A percentile compares a stretch with the other conserved stretches of the same genome.
Evolutionary conservation across 2,329 filamentous ascomycete genomes (phyloP).

Genomic region (Fusarium annulatum): DNA sequence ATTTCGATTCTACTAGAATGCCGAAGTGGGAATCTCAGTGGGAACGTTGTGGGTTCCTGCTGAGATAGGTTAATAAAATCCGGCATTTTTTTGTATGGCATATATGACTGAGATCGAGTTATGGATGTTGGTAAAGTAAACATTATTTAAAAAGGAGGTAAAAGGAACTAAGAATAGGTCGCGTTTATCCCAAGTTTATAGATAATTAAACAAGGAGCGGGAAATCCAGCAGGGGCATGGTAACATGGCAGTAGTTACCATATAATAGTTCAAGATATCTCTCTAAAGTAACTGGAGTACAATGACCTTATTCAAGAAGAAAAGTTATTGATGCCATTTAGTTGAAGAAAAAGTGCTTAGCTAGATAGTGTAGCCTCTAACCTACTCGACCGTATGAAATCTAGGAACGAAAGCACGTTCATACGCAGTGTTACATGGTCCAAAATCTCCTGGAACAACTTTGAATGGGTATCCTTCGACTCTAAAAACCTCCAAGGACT

Average conservation of each 20-base stretch:
- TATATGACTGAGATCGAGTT: background rate
- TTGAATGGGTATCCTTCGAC: constrained; percentile 6
- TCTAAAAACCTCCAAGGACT: constrained; percentile 8
- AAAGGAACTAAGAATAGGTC: background rate
- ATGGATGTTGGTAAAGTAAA: background rate
- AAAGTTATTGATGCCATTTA: background rate
- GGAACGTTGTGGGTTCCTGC: background rate
- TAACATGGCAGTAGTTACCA: background rate
- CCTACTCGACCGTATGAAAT: background rate
- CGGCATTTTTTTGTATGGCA: background rate
- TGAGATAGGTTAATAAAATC: background rate
- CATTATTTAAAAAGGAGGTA: background rate
- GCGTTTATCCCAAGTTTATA: background rate
- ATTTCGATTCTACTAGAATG: background rate
- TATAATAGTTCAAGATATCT: background rate
- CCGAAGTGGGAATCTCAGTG: background rate
- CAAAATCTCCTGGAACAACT: background rate
- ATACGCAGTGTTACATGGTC: background rate
- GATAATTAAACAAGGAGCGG: no score
- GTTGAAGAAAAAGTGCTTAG: background rate
- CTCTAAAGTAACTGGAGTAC: background rate
- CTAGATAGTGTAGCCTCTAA: no score
- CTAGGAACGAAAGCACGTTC: background rate
- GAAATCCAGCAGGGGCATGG: background rate
- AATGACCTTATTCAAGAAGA: no score